Evolutionary conservation across 371 early-diverging fungal species (phyloP), one percentile per base, ranked within the genome.

Genomic region (Mucor indicus): DNA sequence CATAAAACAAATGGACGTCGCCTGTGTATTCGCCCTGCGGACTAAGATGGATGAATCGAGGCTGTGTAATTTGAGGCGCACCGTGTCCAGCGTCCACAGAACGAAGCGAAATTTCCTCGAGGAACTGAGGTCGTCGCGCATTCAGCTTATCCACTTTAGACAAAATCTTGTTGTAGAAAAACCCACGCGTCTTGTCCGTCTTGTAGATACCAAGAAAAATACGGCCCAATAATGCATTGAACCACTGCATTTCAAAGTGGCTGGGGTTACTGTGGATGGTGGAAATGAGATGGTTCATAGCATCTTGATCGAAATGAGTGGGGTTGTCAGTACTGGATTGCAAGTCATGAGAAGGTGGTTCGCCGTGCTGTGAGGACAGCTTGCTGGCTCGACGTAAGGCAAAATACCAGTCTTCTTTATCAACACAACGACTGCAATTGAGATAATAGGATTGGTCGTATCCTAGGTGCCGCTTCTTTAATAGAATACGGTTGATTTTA

Each of bases 321-420:
- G 63, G 64, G 52, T 81, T 72, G 23, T 55, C 60, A n/a, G 41
- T 13, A 0, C 40, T 30, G 8, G 24, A 21, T 12, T 55, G 47
- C 15, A 47, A 15, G 25, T 48, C 43, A n/a, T 47, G 25, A 7
- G n/a, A 21, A 30, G 57, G 30, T 7, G 57, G 56, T 15, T 64
- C 64, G 5, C 58, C 51, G 35, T 62, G 63, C 23, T 33, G 24
- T 3, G 39, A 36, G 10, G 53, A 46, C 6, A 57, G 50, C 19
- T 62, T 54, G 11, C 70, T 67, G 1, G 77, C 79, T 15, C 68
- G 64, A 13, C 70, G 53, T 6, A 86, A 53, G 22, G 78, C 76
- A 27, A 83, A 55, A 53, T 84, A 90, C 96, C 96, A 95, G 58
- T 91, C 92, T 60, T 95, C 96, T 70, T 95, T 95, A 53, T 92